These are phyloP conservation scores for Corchorus capsularis DNA, from an alignment of 345 rosid species.

Conservation along the genomic window DNA sequence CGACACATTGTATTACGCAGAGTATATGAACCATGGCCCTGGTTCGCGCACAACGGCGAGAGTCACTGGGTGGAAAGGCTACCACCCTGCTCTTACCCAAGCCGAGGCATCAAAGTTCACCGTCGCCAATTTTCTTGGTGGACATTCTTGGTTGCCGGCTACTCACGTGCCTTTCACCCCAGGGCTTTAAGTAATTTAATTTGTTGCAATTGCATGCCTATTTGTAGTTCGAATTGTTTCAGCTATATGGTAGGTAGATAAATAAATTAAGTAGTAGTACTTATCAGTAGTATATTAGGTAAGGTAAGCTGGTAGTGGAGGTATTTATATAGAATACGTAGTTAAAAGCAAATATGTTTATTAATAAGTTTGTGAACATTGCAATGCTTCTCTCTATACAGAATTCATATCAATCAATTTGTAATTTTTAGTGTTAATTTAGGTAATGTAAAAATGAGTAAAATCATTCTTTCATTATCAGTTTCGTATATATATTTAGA, in stretches of 20 bases:
- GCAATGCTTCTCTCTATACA: background rate
- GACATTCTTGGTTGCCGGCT: conserved; percentile 20
- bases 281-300: background rate
- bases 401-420: background rate
- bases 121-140: conserved; percentile 26
- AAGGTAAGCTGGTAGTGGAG: background rate
- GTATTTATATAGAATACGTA: background rate
- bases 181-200: conserved; percentile 35
- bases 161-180: conserved; percentile 49
- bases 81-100: conserved; percentile 29
- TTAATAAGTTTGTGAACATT: background rate
- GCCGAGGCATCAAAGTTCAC: conserved; percentile 37
- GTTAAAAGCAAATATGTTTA: background rate
- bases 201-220: background rate
- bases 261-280: too few species aligned
- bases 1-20: conserved; percentile 41
- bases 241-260: background rate
- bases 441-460: background rate
- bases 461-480: too few species aligned
- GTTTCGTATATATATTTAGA: background rate
- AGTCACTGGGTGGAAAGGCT: conserved; percentile 49
- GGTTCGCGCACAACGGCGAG: conserved; percentile 32
- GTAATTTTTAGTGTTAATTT: background rate
- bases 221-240: background rate
- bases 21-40: conserved; percentile 35